Evolutionary conservation across 352 stramenopile genomes (phyloP), one percentile per base, ranked within the genome.

Genomic region (Globisporangium barbulae): DNA sequence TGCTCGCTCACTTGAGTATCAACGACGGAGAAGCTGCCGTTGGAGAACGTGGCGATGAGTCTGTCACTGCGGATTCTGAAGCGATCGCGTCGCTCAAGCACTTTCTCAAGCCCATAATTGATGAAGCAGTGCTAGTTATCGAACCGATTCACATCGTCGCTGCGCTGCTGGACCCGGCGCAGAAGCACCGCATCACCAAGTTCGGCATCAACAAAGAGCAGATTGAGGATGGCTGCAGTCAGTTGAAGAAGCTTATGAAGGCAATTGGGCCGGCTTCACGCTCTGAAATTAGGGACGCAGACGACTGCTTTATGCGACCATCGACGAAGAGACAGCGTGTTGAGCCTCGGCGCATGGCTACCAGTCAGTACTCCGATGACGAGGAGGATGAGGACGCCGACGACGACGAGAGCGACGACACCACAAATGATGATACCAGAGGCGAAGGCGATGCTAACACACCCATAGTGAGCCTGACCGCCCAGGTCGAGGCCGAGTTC

Each of bases 331-430:
- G 28, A 37, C 49, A 39, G 15, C 49, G 49, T 10, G n/a, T n/a
- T 5, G 49, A 55, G 25, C 49, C 49, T 19, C 49, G 49, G 28
- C 28, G 49, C 15, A 15, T 55, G 15, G 25, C 33, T 30, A 25
- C 33, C 5, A 55, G 49, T n/a, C 49, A 55, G 33, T 55, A 55
- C 49, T 55, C 49, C 5, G 49, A 55, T 21, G 49, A 55, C 2
- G 49, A 55, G 12, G 49, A 55, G 6, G 49, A 55, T 10, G 19
- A 13, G n/a, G 44, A 28, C 21, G 25, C 2, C n/a, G 15, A 37
- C n/a, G 45, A 52, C 4, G 45, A 31, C 7, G 49, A 39, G 5
- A 44, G 37, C 12, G 37, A 44, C 13, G 37, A 44, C 37, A 44
- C 37, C 13, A 8, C 13, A 19, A 9, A 44, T 15, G 37, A 7